These are phyloP conservation scores for Clonostachys solani DNA, from an alignment of 2,329 filamentous ascomycete genomes.

Conservation along the genomic window DNA sequence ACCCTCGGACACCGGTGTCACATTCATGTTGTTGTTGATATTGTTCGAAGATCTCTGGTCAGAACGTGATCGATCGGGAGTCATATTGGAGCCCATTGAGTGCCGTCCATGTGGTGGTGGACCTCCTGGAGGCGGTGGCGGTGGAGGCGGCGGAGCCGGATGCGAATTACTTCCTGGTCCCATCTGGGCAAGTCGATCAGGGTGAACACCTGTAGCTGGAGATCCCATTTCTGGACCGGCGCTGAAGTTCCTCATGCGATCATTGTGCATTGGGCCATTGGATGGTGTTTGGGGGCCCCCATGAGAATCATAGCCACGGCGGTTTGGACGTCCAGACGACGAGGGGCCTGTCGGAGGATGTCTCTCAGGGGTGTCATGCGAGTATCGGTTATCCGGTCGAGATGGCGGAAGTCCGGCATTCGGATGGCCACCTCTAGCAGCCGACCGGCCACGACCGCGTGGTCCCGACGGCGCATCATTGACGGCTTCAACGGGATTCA, in stretches of 20 bases:
- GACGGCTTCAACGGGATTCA: slow-evolving; percentile 47
- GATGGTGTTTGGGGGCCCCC: slow-evolving; percentile 19
- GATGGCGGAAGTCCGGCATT: slow-evolving; percentile 23
- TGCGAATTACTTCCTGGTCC: slow-evolving; percentile 12
- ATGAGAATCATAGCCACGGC: slow-evolving; percentile 30
- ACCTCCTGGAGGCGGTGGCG: slow-evolving; percentile 21
- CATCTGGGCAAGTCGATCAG: slow-evolving; percentile 46
- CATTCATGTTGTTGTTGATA: not conserved
- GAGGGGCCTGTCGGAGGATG: slow-evolving; percentile 3
- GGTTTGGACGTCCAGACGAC: not conserved
- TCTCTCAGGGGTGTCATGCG: slow-evolving; percentile 13
- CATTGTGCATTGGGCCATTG: slow-evolving; percentile 25
- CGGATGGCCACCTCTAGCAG: slow-evolving; percentile 21
- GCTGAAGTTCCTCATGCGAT: slow-evolving; percentile 34
- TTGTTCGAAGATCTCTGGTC: not conserved
- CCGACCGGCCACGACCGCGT: slow-evolving; percentile 42
- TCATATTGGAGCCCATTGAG: slow-evolving; percentile 19
- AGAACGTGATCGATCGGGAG: slow-evolving; percentile 19
- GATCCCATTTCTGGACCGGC: slow-evolving; percentile 13
- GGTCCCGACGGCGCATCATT: slow-evolving; percentile 50
- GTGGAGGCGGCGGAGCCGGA: slow-evolving; percentile 5
- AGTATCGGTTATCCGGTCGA: slow-evolving; percentile 38
- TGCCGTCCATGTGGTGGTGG: slow-evolving; percentile 19
- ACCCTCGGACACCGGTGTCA: slow-evolving; percentile 11
- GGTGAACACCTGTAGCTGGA: slow-evolving; percentile 34